A percentile compares a stretch with the other conserved stretches of the same genome.
Conservation (phyloP, 116 monocot genomes). For the Dioscorea cayenensis region DNA sequence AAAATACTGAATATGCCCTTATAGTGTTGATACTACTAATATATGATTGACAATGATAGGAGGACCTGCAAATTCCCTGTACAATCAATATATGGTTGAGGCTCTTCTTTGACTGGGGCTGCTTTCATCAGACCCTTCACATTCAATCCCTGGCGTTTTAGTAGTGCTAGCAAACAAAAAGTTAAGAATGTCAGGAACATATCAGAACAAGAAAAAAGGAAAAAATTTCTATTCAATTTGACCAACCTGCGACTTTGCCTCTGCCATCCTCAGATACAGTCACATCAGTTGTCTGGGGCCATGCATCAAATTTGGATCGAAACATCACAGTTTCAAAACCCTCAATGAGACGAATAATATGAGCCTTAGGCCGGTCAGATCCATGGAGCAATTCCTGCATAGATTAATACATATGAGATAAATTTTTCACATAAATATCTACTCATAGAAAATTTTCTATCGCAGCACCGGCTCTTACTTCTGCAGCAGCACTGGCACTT, state of each 20-base stretch:
- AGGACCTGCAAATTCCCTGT: constrained; percentile 90
- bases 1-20: background rate
- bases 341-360: constrained; percentile 79
- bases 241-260: constrained; percentile 91
- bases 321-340: constrained; percentile 87
- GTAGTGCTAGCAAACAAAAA: constrained; percentile 54
- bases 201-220: background rate
- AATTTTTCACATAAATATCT: constrained; percentile 32
- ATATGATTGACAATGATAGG: background rate
- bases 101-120: constrained; percentile 87
- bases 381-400: constrained; percentile 58
- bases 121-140: constrained; percentile 88
- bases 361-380: constrained; percentile 43
- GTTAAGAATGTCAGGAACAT: background rate
- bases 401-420: background rate
- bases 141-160: constrained; percentile 90
- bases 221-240: background rate
- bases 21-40: background rate
- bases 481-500: constrained; percentile 65
- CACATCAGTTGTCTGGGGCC: constrained; percentile 68
- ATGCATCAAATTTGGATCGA: constrained; percentile 68
- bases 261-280: constrained; percentile 82
- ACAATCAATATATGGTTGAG: constrained; percentile 93
- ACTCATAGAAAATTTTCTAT: background rate
- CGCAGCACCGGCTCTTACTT: constrained; percentile 33